Evolutionary conservation across 495 filamentous ascomycete species (phyloP).

Genomic region (Cercophora newfieldiana): DNA sequence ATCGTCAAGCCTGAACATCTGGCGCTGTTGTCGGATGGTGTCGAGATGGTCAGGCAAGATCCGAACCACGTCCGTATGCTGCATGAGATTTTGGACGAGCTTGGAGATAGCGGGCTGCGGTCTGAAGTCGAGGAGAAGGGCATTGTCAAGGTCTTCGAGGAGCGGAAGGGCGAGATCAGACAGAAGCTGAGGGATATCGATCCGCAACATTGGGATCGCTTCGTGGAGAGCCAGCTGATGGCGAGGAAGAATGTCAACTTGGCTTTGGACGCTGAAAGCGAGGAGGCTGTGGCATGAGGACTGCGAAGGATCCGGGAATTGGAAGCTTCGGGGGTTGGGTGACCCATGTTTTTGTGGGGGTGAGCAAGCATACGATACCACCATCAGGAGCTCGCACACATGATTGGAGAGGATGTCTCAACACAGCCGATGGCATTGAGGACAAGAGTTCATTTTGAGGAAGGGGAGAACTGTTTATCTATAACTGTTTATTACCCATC

Average conservation of each 20-base stretch:
- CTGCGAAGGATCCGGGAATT: not conserved
- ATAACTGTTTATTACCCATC: not conserved
- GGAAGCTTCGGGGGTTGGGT: no score
- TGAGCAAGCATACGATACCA: no score
- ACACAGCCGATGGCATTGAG: not conserved
- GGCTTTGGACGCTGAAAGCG: not conserved
- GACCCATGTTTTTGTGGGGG: no score
- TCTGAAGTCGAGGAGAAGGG: slow-evolving; percentile 57
- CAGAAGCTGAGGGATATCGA: slow-evolving; percentile 56
- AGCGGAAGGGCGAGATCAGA: slow-evolving; percentile 52
- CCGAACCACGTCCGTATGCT: slow-evolving; percentile 57
- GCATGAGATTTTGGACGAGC: slow-evolving; percentile 61
- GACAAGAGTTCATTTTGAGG: not conserved
- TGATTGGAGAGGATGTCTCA: not conserved
- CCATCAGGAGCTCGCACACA: not conserved
- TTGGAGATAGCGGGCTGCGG: slow-evolving; percentile 61
- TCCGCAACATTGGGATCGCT: slow-evolving; percentile 60
- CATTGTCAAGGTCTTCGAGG: slow-evolving; percentile 59
- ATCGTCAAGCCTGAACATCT: slow-evolving; percentile 49
- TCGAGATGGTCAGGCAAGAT: slow-evolving; percentile 53
- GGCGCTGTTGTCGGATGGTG: slow-evolving; percentile 40
- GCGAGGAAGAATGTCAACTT: slow-evolving; percentile 57
- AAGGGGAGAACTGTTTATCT: not conserved
- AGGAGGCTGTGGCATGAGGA: not conserved
- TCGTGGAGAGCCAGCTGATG: slow-evolving; percentile 67